Percentiles rank a stretch among this genome's conserved stretches.
These are phyloP conservation scores for Ichthyophthirius multifiliis DNA, from an alignment of 169 alveolate genomes.

Conservation along the genomic window DNA sequence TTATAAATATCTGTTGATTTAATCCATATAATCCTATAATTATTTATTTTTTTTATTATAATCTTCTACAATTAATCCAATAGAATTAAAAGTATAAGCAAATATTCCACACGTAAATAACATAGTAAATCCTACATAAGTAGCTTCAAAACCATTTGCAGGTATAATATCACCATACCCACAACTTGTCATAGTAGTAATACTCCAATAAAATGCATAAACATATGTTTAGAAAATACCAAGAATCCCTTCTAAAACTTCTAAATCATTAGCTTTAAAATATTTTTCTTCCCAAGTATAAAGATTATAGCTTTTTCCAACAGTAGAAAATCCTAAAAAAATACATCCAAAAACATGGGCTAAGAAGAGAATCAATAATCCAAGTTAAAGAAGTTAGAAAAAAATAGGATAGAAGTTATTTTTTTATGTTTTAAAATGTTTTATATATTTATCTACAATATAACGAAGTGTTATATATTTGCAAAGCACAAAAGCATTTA, in stretches of 20 bases:
- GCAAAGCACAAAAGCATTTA: not conserved
- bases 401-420: not conserved
- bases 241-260: not conserved
- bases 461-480: not conserved
- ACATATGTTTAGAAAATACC: not conserved
- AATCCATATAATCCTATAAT: not conserved
- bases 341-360: not conserved
- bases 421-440: not conserved
- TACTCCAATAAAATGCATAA: conserved; percentile 7
- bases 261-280: not conserved
- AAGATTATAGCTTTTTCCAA: not conserved
- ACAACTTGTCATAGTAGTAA: not conserved
- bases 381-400: not conserved
- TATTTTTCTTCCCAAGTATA: not conserved
- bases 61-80: conserved; percentile 5
- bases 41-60: conserved; percentile 12
- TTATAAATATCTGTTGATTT: not conserved
- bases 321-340: not conserved
- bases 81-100: conserved; percentile 6
- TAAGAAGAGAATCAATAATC: not conserved
- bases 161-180: conserved; percentile 7
- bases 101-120: conserved; percentile 4
- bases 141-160: not conserved
- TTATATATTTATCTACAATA: not conserved
- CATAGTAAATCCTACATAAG: not conserved